Percentiles rank a stretch among this genome's conserved stretches.
phyloP scores from a whole-genome alignment of 345 rosid genomes.

The Eucalyptus pumila region DNA sequence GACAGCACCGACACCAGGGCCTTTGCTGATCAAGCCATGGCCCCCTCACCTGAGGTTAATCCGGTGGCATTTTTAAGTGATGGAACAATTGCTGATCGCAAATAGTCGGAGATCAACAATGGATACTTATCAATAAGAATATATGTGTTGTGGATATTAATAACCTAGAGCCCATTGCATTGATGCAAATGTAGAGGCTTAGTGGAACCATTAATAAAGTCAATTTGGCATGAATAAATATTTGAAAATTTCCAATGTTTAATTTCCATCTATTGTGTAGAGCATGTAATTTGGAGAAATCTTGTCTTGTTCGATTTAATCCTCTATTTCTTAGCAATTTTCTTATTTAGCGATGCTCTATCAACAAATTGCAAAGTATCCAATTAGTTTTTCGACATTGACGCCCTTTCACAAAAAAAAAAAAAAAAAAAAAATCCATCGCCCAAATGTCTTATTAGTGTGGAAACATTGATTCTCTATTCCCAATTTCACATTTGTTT shows the following conservation, averaged over 20 bases:
- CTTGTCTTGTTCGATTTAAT: not conserved
- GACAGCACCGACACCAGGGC: too few species aligned
- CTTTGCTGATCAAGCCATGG: not conserved
- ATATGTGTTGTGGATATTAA: not conserved
- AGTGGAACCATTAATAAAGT: not conserved
- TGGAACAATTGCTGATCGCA: not conserved
- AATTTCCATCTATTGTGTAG: not conserved
- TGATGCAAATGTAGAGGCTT: not conserved
- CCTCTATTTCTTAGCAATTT: not conserved
- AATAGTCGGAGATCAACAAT: not conserved
- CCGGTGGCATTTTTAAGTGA: not conserved
- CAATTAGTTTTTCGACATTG: not conserved
- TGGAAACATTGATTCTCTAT: not conserved
- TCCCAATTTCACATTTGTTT: not conserved
- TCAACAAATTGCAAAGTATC: not conserved
- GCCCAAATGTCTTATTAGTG: not conserved
- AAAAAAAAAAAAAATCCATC: too few species aligned
- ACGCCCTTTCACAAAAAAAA: not conserved
- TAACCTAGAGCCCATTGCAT: not conserved
- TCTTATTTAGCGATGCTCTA: not conserved
- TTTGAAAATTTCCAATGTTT: not conserved
- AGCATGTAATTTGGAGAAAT: not conserved
- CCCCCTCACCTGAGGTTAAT: not conserved
- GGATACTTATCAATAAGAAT: not conserved
- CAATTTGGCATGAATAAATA: not conserved